A percentile compares a stretch with the other conserved stretches of the same genome.
Evolutionary conservation across 495 filamentous ascomycete genomes (phyloP).

Genomic region (Aspergillus heteromorphus): DNA sequence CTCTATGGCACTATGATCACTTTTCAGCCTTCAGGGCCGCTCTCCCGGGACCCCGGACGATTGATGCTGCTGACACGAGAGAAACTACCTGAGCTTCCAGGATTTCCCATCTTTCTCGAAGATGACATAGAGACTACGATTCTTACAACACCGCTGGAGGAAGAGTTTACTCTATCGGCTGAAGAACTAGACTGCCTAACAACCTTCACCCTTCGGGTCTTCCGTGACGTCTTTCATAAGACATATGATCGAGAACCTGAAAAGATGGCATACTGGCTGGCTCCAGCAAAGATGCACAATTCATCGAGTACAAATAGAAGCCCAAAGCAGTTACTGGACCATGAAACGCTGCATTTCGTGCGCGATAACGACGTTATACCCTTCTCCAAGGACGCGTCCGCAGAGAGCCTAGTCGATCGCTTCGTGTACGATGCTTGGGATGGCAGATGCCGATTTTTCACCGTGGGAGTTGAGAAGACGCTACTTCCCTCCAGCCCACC

Average conservation of each 20-base stretch:
- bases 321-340: constrained; percentile 54
- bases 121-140: constrained; percentile 54
- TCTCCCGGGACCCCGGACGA: constrained; percentile 57
- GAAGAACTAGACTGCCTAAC: constrained; percentile 49
- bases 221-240: constrained; percentile 88
- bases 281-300: constrained; percentile 43
- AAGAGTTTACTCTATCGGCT: constrained; percentile 33
- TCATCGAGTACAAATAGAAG: constrained; percentile 11
- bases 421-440: constrained; percentile 72
- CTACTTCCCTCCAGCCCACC: constrained; percentile 52
- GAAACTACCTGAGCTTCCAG: constrained; percentile 57
- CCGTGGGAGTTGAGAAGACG: constrained; percentile 28
- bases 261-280: constrained; percentile 81
- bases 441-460: constrained; percentile 53
- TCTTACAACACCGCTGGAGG: constrained; percentile 32
- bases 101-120: constrained; percentile 67
- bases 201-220: constrained; percentile 67
- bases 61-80: constrained; percentile 69
- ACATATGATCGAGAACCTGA: constrained; percentile 57
- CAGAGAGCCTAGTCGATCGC: constrained; percentile 54
- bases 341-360: constrained; percentile 53
- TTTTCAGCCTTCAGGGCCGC: constrained; percentile 50
- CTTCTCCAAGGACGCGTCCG: constrained; percentile 50
- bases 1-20: constrained; percentile 63
- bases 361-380: constrained; percentile 43